Evolutionary conservation across 2,329 filamentous ascomycete genomes (phyloP).

Genomic region (Colletotrichum neosansevieriae): DNA sequence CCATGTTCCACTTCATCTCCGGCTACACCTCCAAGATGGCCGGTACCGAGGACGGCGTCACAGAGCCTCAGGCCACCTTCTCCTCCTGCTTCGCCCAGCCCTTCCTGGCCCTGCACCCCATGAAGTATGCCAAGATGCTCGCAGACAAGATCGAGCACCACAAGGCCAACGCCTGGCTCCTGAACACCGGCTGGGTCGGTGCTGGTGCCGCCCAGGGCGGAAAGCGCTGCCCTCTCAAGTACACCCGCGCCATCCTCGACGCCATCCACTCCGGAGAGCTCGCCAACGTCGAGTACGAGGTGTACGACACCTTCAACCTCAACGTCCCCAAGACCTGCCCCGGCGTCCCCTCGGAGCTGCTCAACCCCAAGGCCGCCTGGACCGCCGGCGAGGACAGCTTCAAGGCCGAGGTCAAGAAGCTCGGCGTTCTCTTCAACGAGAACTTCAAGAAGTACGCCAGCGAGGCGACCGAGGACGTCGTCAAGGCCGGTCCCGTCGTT

Average conservation of each 20-base stretch:
- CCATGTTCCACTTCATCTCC: conserved; percentile 99
- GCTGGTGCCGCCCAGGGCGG: conserved; percentile 90
- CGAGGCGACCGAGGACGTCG: conserved; percentile 84
- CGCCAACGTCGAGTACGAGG: conserved; percentile 92
- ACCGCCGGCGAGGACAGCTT: conserved; percentile 85
- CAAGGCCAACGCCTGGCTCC: conserved; percentile 96
- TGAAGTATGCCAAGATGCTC: conserved; percentile 99
- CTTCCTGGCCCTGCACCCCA: conserved; percentile 98
- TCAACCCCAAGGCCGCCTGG: conserved; percentile 96
- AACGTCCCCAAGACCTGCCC: conserved; percentile 93
- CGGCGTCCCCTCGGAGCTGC: conserved; percentile 88
- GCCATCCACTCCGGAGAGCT: conserved; percentile 98
- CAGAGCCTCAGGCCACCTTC: conserved; percentile 98
- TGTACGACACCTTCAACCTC: conserved; percentile 96
- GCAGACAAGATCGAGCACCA: conserved; percentile 97
- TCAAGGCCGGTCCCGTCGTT: conserved; percentile 71
- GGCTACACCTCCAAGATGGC: conserved; percentile 99
- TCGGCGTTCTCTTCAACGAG: conserved; percentile 89
- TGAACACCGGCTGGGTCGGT: conserved; percentile 98
- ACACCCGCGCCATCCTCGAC: conserved; percentile 97
- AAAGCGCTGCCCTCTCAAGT: conserved; percentile 98
- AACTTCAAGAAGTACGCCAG: conserved; percentile 98
- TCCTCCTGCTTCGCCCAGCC: conserved; percentile 99
- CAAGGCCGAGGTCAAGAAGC: conserved; percentile 88
- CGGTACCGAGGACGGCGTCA: conserved; percentile 96